Evolutionary conservation across 2,329 filamentous ascomycete species (phyloP).

Genomic region (Didymella segeticola): DNA sequence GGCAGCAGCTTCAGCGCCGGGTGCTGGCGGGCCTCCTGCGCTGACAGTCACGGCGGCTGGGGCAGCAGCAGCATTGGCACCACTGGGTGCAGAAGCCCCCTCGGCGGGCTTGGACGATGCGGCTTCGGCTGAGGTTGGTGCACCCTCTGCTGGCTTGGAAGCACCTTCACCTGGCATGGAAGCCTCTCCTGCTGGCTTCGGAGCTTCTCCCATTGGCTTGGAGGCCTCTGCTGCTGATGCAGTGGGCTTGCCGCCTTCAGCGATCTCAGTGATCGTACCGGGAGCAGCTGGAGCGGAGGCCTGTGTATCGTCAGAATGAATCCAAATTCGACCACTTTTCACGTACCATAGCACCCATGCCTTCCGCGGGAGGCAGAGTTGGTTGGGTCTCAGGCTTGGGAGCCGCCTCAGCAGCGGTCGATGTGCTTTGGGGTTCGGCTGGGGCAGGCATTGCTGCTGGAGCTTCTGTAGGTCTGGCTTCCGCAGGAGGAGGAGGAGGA

Average conservation of each 20-base stretch:
- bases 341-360: constrained; percentile 25
- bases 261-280: constrained; percentile 18
- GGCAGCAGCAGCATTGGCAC: constrained; percentile 17
- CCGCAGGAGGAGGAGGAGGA: background rate
- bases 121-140: background rate
- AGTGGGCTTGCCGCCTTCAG: constrained; percentile 3
- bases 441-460: constrained; percentile 17
- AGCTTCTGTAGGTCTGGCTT: constrained; percentile 10
- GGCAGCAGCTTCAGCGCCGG: constrained; percentile 16
- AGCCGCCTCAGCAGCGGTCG: constrained; percentile 1
- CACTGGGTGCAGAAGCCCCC: background rate
- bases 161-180: background rate
- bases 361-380: constrained; percentile 9
- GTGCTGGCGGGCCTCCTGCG: constrained; percentile 20
- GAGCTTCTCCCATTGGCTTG: background rate
- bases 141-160: background rate
- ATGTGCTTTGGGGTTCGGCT: constrained; percentile 1
- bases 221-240: background rate
- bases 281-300: background rate
- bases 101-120: background rate
- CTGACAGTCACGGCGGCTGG: constrained; percentile 24
- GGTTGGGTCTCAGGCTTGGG: constrained; percentile 12
- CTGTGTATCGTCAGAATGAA: background rate
- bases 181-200: background rate
- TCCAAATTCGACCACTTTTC: background rate